Conservation (phyloP, 345 rosid genomes). For the Rhizophora apiculata region DNA sequence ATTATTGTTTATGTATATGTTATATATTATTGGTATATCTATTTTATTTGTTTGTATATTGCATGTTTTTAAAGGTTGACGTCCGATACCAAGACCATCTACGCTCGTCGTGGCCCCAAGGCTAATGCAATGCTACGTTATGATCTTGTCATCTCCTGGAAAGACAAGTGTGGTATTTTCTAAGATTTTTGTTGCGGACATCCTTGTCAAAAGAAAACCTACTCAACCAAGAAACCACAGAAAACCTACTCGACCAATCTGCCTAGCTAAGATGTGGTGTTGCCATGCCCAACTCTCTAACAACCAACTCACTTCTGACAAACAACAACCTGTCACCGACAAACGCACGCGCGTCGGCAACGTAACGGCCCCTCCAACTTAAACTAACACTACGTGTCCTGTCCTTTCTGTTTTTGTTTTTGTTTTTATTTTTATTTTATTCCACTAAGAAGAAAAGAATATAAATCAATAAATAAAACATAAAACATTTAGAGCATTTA, state of each 20-base stretch:
- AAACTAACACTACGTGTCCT: not conserved
- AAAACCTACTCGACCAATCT: not conserved
- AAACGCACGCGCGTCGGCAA: conserved; percentile 15
- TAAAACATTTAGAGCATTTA: not conserved
- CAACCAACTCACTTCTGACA: conserved; percentile 26
- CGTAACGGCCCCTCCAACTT: conserved; percentile 7
- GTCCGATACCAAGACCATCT: too few species aligned
- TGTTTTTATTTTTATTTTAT: too few species aligned
- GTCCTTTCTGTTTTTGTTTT: too few species aligned
- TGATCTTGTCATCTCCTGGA: too few species aligned
- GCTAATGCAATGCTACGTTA: too few species aligned
- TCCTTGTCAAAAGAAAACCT: conserved; percentile 7
- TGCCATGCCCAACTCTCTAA: conserved; percentile 14
- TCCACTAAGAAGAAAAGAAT: too few species aligned
- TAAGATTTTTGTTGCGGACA: not conserved
- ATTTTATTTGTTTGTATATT: too few species aligned
- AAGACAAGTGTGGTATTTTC: not conserved
- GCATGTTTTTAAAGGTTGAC: too few species aligned
- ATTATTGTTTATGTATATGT: too few species aligned
- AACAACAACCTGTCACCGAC: conserved; percentile 38
- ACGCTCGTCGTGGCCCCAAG: too few species aligned
- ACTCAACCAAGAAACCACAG: not conserved
- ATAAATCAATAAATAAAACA: not conserved
- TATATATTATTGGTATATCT: too few species aligned
- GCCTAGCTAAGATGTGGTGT: not conserved